Conservation (phyloP, 768 basidiomycete species). For the Rhodotorula graminis region DNA sequence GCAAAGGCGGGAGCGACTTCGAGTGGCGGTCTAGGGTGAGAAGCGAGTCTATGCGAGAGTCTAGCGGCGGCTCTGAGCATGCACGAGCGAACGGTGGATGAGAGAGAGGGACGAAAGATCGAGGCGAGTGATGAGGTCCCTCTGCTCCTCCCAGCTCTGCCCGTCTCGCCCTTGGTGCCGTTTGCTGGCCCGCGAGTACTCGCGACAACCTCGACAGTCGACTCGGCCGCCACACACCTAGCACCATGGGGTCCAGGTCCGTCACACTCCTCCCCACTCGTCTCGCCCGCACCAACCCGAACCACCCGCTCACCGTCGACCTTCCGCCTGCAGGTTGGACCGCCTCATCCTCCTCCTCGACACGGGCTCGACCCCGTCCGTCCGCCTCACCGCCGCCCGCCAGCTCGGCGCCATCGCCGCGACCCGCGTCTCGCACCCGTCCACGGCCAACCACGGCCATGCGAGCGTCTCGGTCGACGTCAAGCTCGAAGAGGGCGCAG, state of each 20-base stretch:
- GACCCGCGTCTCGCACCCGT: constrained; percentile 63
- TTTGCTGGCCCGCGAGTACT: no score
- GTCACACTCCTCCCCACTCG: neutral
- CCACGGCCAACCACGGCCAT: constrained; percentile 17
- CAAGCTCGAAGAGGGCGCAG: constrained; percentile 19
- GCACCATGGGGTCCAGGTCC: no score
- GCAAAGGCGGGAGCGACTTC: no score
- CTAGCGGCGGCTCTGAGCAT: neutral
- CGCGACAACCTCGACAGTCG: no score
- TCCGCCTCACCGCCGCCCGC: constrained; percentile 91
- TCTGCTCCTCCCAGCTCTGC: neutral
- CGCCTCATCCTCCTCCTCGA: constrained; percentile 92
- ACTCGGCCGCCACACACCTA: no score
- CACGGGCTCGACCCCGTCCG: constrained; percentile 82
- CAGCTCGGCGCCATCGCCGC: constrained; percentile 89
- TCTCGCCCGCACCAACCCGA: neutral
- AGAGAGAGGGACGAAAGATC: no score
- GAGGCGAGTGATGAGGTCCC: no score
- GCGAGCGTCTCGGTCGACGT: constrained; percentile 45
- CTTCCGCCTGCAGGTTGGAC: constrained; percentile 61
- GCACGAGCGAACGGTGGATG: neutral
- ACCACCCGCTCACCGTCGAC: neutral
- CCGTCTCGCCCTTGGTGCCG: no score
- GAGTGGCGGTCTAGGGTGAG: neutral
- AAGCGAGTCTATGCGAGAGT: neutral